Evolutionary conservation across 495 filamentous ascomycete genomes (phyloP), one percentile per base, ranked within the genome.

Genomic region (Penicillium manginii): DNA sequence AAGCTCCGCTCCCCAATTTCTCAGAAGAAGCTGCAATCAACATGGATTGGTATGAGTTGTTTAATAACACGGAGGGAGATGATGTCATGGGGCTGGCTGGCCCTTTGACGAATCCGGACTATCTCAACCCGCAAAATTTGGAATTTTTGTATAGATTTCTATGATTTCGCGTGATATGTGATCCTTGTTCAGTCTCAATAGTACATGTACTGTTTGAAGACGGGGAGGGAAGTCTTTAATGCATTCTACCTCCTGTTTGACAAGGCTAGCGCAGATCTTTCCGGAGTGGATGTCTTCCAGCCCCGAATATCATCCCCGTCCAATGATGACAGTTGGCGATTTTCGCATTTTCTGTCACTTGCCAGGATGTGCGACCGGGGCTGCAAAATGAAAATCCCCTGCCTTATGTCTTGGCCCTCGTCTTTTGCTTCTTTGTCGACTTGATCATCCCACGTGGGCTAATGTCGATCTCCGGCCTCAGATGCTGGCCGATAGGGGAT

Each of bases 91-190:
- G 74, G 21, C 57, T 74, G 21, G 60, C 71, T 10, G 70, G 63
- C 8, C 62, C 66, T 2, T 59, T 73, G 17, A 69, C 67, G 23
- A 68, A 69, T 15, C 65, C 69, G 19, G 70, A 74, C 26, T 67
- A 75, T 54, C 55, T 76, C 6, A 76, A 75, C 43, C 62, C 74
- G 29, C 71, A 75, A 47, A 78, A 75, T 45, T 52, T 76, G 40
- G 71, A 78, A 53, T 76, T 72, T 65, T 29, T 78, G 11, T 78
- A 78, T 57, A 57, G 73, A 32, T 78, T 76, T 52, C 49, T 78
- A 37, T 43, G 17, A 43, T 43, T 10, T 39, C 4, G 35, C 11
- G n/a, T n/a, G 9, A n/a, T 39, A 39, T 4, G 15, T 39, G 12
- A 39, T 39, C 12, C 12, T 39, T 12, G n/a, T 39, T n/a, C 35